A percentile compares a stretch with the other conserved stretches of the same genome.
Conservation (phyloP, 768 basidiomycete genomes). For the Tephrocybe rancida region DNA sequence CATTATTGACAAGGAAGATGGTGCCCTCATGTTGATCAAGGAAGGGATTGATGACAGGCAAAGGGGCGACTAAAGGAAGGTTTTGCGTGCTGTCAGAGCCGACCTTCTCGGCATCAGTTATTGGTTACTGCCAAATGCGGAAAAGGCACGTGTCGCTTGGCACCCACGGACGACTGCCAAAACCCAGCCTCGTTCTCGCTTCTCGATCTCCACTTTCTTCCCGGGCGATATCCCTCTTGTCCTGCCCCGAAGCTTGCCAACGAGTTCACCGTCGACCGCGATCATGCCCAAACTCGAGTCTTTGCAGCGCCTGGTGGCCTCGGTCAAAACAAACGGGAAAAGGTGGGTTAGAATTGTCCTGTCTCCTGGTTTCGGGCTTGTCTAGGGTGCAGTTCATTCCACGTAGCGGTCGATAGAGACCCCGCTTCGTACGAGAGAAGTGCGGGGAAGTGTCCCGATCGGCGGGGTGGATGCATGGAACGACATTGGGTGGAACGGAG, state of each 20-base stretch:
- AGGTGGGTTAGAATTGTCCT: not conserved
- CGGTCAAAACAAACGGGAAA: not conserved
- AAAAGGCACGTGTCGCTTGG: not conserved
- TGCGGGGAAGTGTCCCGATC: not conserved
- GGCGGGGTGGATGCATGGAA: not conserved
- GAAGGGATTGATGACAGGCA: not conserved
- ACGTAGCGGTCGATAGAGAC: not conserved
- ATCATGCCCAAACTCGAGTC: not conserved
- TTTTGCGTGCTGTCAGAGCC: not conserved
- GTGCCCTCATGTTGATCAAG: not conserved
- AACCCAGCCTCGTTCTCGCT: not conserved
- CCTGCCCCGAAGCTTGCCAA: not conserved
- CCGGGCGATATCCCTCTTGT: not conserved
- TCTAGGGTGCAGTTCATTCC: not conserved
- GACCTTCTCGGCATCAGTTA: not conserved
- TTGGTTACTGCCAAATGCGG: not conserved
- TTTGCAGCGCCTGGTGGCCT: not conserved
- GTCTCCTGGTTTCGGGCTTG: not conserved
- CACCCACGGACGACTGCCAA: not conserved
- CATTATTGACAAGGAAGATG: not conserved
- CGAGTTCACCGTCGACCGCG: not conserved
- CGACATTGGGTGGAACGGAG: not conserved
- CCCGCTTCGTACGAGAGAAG: no score
- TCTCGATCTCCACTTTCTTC: not conserved
- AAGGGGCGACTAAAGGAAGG: not conserved